Base-by-base conservation (phyloP, 2,329 filamentous ascomycete species). In the Didymella lethalis region DNA sequence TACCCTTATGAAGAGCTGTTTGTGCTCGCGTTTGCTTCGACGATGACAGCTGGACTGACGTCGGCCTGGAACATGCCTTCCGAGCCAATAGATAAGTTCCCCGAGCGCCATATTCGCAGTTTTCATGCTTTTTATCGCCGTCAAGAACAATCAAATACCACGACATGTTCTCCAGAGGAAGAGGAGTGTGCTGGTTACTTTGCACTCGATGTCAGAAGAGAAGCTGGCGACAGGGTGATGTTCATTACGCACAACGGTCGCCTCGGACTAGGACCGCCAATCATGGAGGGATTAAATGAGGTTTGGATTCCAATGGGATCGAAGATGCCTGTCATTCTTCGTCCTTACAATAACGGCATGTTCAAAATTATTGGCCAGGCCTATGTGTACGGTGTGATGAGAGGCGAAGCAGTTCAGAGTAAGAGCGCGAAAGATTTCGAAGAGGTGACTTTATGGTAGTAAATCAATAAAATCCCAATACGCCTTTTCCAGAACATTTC, bases 361-460 rank as follows among this genome's bases (percentile, higher is more conserved):
- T 58, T 57, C 49, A 54, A 41, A 34, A 14, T 63, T 0, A 12
- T 66, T 11, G 59, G 64, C 5, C 49, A 59, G 40, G 38, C 46
- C 1, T 66, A 52, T 52, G 12, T 66, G 2, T 31, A 66, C 34
- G 64, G 57, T 7, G 49, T 53, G 1, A 59, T 63, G 60, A 53
- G 49, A 25, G 60, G 60, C 1, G 57, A 61, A 16, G 48, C 48
- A 14, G 44, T 53, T 2, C 8, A n/a, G 12, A 31, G n/a, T 2
- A 43, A 47, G 18, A 40, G 29, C 11, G 32, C 48, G n/a, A 20
- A 28, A 7, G 26, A 51, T 7, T 50, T 59, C 12, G 25, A 48
- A 11, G 12, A 5, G 3, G 20, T 48, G 4, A 26, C 18, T 11
- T 6, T 54, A 10, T 32, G n/a, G 31, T 54, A 41, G 18, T 20